These are phyloP conservation scores for Chlamydomonas eustigma DNA, from an alignment of 139 green algal genomes.

Conservation along the genomic window DNA sequence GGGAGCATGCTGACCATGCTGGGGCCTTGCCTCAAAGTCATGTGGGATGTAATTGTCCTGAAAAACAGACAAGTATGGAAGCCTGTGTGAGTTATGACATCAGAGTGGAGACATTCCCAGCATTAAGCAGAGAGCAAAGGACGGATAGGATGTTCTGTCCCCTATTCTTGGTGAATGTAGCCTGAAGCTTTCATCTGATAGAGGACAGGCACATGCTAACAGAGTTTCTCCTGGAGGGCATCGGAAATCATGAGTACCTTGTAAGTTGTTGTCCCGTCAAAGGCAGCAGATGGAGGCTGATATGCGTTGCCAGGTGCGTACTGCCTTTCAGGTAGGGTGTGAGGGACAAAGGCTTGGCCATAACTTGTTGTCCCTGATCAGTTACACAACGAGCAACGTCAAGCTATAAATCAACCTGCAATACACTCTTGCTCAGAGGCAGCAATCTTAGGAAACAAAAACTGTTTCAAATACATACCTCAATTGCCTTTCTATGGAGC, in stretches of 20 bases:
- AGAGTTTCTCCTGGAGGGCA: too few species aligned
- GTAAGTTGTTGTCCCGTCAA: slow-evolving; percentile 43
- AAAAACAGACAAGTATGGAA: background rate
- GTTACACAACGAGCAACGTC: background rate
- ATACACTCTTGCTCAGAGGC: too few species aligned
- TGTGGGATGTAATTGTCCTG: slow-evolving; percentile 27
- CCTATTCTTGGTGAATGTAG: too few species aligned
- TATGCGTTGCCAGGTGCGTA: background rate
- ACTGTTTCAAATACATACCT: background rate
- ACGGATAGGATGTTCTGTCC: too few species aligned
- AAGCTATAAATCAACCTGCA: background rate
- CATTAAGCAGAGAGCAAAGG: too few species aligned
- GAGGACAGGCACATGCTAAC: background rate
- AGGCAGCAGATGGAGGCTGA: slow-evolving; percentile 18
- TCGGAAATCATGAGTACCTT: background rate
- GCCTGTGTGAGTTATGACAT: too few species aligned
- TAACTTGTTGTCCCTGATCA: slow-evolving; percentile 19
- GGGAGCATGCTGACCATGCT: background rate
- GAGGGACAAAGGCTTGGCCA: background rate
- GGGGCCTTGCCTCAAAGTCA: slow-evolving; percentile 20
- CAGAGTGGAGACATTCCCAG: too few species aligned
- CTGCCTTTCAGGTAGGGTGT: slow-evolving; percentile 8
- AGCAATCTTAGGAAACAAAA: too few species aligned
- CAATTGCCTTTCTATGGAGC: background rate
- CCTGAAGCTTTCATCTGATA: background rate